Evolutionary conservation across 306 rosid species (phyloP).

Genomic region (Boehmeria nivea): DNA sequence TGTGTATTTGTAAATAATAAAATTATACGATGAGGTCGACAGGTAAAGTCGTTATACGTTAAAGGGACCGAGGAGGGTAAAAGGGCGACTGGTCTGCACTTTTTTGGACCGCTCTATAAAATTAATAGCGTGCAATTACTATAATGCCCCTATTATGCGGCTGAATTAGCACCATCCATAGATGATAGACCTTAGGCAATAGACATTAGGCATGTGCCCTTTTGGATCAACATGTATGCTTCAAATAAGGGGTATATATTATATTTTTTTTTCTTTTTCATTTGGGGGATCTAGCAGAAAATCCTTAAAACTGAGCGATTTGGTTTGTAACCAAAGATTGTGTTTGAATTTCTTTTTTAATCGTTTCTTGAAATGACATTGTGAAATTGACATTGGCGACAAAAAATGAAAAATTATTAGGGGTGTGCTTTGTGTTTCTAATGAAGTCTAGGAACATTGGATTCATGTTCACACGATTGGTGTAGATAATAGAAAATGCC

Average conservation of each 20-base stretch:
- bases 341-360: not conserved
- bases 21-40: slow-evolving; percentile 35
- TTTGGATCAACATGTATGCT: slow-evolving; percentile 3
- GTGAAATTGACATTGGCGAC: not conserved
- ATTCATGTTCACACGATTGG: slow-evolving; percentile 3
- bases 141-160: slow-evolving; percentile 20
- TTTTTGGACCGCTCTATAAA: slow-evolving; percentile 30
- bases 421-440: not conserved
- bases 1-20: not conserved
- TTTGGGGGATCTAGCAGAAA: not conserved
- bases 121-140: not conserved
- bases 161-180: slow-evolving; percentile 2
- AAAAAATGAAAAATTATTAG: not conserved
- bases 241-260: no score
- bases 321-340: not conserved
- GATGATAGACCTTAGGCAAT: not conserved
- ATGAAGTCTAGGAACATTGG: not conserved
- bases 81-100: slow-evolving; percentile 33
- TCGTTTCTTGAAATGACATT: not conserved
- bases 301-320: not conserved
- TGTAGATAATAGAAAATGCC: no score
- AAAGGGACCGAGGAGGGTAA: slow-evolving; percentile 26
- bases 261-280: no score
- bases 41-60: slow-evolving; percentile 62
- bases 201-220: slow-evolving; percentile 5